Percentiles rank a stretch among this genome's conserved stretches.
Conservation (phyloP, 805 yeast species). For the Sugiyamaella qingdaonensis region DNA sequence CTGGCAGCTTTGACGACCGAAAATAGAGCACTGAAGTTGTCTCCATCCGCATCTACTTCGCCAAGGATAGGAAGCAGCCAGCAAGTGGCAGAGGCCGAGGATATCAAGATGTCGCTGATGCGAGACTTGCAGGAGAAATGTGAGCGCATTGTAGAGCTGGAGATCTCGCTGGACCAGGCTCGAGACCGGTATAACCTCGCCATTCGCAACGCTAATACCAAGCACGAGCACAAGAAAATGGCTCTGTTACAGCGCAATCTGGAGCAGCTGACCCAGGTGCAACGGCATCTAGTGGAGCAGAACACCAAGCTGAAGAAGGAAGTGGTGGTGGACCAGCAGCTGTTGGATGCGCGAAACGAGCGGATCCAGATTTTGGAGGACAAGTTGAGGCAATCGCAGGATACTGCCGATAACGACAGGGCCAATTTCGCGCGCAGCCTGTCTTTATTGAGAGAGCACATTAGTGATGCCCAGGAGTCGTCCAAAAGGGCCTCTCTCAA, state of each 20-base stretch:
- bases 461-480: conserved; percentile 3
- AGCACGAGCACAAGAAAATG: conserved; percentile 43
- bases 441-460: conserved; percentile 15
- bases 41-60: neutral
- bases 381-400: conserved; percentile 43
- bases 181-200: conserved; percentile 34
- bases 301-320: conserved; percentile 56
- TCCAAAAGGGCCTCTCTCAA: conserved; percentile 7
- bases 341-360: conserved; percentile 53
- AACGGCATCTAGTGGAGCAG: conserved; percentile 59
- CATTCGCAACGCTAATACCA: conserved; percentile 23
- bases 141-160: conserved; percentile 40
- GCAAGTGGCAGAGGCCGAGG: conserved; percentile 9
- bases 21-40: neutral
- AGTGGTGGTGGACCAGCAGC: conserved; percentile 48
- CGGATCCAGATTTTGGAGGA: conserved; percentile 53
- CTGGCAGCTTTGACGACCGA: neutral
- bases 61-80: neutral
- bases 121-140: conserved; percentile 27
- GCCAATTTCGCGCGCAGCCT: conserved; percentile 40
- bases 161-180: conserved; percentile 39
- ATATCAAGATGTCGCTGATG: conserved; percentile 55
- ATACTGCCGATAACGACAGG: conserved; percentile 46
- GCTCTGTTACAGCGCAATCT: conserved; percentile 55
- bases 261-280: conserved; percentile 52